Evolutionary conservation across 2,329 filamentous ascomycete genomes (phyloP).

Genomic region (Aureobasidium sp.): DNA sequence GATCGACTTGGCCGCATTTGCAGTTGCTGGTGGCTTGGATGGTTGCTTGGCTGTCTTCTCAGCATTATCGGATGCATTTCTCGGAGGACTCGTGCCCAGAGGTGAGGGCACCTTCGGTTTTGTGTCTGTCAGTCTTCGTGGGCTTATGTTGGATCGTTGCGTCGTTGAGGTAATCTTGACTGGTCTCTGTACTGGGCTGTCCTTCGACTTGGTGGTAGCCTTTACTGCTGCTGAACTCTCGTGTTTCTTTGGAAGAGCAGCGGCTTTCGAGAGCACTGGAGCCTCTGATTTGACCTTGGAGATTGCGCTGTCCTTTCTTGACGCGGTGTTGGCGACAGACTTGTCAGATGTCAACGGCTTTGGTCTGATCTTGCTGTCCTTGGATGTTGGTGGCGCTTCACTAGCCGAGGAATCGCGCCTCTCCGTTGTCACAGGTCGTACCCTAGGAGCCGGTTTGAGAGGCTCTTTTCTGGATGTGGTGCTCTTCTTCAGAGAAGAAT

Average conservation of each 20-base stretch:
- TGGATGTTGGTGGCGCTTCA: slow-evolving; percentile 20
- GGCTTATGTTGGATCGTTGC: slow-evolving; percentile 15
- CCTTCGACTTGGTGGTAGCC: slow-evolving; percentile 14
- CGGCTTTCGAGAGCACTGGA: background rate
- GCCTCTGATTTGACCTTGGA: background rate
- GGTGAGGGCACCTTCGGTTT: slow-evolving; percentile 57
- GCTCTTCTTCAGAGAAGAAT: slow-evolving; percentile 21
- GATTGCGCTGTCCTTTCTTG: slow-evolving; percentile 3
- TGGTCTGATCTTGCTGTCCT: slow-evolving; percentile 19
- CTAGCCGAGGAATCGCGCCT: slow-evolving; percentile 21
- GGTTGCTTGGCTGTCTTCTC: slow-evolving; percentile 26
- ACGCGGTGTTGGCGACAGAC: background rate
- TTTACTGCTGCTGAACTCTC: background rate
- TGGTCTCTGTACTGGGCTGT: slow-evolving; percentile 20
- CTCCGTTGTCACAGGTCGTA: slow-evolving; percentile 18
- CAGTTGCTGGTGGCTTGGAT: background rate
- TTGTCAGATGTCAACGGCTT: slow-evolving; percentile 15
- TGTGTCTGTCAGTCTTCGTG: slow-evolving; percentile 31
- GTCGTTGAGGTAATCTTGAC: slow-evolving; percentile 22
- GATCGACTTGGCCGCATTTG: background rate
- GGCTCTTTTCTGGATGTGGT: slow-evolving; percentile 19
- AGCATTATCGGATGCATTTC: slow-evolving; percentile 51
- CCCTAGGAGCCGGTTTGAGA: slow-evolving; percentile 8
- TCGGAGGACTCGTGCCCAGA: slow-evolving; percentile 53
- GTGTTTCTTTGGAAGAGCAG: slow-evolving; percentile 10